Evolutionary conservation across 441 rosid genomes (phyloP), one percentile per base, ranked within the genome.

Genomic region (Euphorbia corollata): DNA sequence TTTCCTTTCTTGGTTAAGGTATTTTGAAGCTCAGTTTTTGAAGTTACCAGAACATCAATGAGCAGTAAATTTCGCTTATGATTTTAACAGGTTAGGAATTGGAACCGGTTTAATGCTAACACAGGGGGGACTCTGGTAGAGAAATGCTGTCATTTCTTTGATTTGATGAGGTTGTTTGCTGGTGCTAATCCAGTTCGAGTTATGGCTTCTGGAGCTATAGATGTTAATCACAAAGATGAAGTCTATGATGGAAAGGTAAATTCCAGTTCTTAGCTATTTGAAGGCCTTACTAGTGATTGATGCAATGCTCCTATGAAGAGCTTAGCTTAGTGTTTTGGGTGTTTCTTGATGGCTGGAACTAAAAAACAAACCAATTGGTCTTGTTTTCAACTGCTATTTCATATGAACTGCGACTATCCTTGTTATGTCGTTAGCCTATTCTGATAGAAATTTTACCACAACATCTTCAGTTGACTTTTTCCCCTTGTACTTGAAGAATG

Each of bases 131-230:
- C 98, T 30, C 79, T 93, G 67, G 98, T 93, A 8, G 98, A 93
- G 85, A 93, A 93, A 68, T 93, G 98, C 79, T 93, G 98, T 78
- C 98, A 93, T 77, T 93, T 90, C 84, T 93, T 93, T 75, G 98
- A 93, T 80, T 80, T 90, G 66, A 93, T 93, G 96, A 87, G 89
- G 76, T 83, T 93, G 70, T 87, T 90, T 77, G 90, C 95, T 1
- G 83, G 85, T 72, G 85, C 95, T 22, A 81, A 89, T 79, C 98
- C 98, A 71, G 81, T 90, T 43, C 85, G 81, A 66, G 91, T 90
- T 71, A 86, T 90, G 92, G 96, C 97, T 82, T 93, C 98, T n/a
- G 98, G 97, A 59, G 91, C 89, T 57, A 77, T 93, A 47, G 95
- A 89, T 84, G 89, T 90, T 62, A 90, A 93, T 69, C 97, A 90